Evolutionary conservation across 352 stramenopile species (phyloP), one percentile per base, ranked within the genome.

Genomic region (Phytophthora lateralis): DNA sequence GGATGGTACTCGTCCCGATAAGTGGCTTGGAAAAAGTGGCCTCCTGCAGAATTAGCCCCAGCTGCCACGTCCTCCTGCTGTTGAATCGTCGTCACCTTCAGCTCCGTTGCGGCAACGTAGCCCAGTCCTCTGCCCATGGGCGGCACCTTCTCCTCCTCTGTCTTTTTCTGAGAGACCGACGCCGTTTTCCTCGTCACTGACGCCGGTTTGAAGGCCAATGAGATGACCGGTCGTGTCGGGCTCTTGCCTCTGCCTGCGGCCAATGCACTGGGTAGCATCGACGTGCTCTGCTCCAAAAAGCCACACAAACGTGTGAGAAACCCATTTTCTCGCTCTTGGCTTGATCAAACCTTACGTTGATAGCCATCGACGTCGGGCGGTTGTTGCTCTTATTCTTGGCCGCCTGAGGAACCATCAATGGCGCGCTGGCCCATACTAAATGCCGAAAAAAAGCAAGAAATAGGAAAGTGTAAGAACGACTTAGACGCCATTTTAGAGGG

Each of bases 1-100:
- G 90, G 90, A 59, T 97, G 78, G 63, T 97, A 97, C 55, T 94
- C 86, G 27, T 97, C 90, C 35, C 78, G 72, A 43, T 95, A 93
- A 12, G 61, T 89, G 0, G 71, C 69, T 57, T 91, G 81, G 53
- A 93, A 91, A 63, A 89, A 91, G 38, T 89, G 74, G 12, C 53
- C 48, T 27, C n/a, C 39, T 11, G 55, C 45, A 10, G 46, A 44
- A 21, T 55, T 34, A 21, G 53, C 52, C 21, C 43, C 52, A 34
- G 53, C 53, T 42, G 49, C 52, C 17, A 71, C 45, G 17, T 71
- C 62, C n/a, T 69, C 17, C 21, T 50, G 24, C 18, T 58, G 50
- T 5, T 66, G 52, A 21, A 64, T 29, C 17, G 50, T 53, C n/a
- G 39, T 59, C 50, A 79, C 69, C 30, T 73, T 71, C 21, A 84